Conservation (phyloP, 202 grass and related monocot species). For the Miscanthus sacchariflorus region DNA sequence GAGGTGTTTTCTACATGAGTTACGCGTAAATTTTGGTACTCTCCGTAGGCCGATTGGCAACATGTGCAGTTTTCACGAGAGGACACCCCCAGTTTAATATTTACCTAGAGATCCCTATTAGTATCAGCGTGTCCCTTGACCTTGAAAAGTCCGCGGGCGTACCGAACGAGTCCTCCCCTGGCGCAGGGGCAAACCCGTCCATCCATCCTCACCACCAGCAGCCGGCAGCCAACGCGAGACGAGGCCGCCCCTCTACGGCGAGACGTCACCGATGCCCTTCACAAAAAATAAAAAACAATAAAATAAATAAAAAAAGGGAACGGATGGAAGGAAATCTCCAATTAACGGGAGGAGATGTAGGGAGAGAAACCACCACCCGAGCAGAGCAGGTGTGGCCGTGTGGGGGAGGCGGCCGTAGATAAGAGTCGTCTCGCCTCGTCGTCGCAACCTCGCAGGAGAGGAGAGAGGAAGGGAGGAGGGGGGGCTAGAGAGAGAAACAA, state of each 20-base stretch:
- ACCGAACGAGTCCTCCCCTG: not conserved
- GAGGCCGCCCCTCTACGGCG: slow-evolving; percentile 16
- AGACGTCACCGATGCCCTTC: slow-evolving; percentile 53
- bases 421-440: slow-evolving; percentile 40
- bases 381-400: not conserved
- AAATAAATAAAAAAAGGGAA: not conserved
- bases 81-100: not conserved
- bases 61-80: not conserved
- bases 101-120: not conserved
- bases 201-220: not conserved
- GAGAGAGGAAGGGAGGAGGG: not conserved
- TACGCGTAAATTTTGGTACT: not conserved
- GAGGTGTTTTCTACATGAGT: too few species aligned
- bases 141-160: slow-evolving; percentile 32
- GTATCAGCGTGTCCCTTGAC: slow-evolving; percentile 16
- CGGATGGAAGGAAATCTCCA: slow-evolving; percentile 20
- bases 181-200: slow-evolving; percentile 29
- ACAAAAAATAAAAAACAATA: slow-evolving; percentile 25
- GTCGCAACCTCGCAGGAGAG: not conserved
- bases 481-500: slow-evolving; percentile 51
- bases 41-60: not conserved
- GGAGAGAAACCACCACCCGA: not conserved
- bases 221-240: slow-evolving; percentile 17
- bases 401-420: slow-evolving; percentile 30
- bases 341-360: slow-evolving; percentile 47